A percentile compares a stretch with the other conserved stretches of the same genome.
These are phyloP conservation scores for Cyberlindnera euphorbiiphila DNA, from an alignment of 805 yeast genomes.

Conservation along the genomic window DNA sequence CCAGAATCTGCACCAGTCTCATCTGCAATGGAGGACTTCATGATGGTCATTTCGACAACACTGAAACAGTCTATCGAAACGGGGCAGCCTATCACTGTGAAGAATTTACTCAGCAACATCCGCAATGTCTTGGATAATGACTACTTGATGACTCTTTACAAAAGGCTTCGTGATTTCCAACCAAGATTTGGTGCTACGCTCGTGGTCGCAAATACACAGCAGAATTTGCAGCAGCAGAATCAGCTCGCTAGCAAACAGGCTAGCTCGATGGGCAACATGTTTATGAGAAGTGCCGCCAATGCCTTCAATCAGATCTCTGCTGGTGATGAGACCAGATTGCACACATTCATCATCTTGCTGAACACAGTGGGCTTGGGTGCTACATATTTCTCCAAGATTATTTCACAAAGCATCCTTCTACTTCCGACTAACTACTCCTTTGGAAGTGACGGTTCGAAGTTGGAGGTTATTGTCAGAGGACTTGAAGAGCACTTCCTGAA, in stretches of 20 bases:
- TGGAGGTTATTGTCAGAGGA: conserved; percentile 27
- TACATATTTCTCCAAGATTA: conserved; percentile 45
- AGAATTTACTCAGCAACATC: conserved; percentile 50
- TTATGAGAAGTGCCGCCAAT: conserved; percentile 41
- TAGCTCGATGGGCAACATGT: conserved; percentile 31
- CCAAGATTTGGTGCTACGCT: conserved; percentile 37
- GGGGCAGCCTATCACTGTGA: conserved; percentile 57
- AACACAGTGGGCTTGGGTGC: conserved; percentile 69
- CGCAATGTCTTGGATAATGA: conserved; percentile 60
- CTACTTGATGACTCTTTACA: conserved; percentile 51
- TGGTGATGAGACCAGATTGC: conserved; percentile 46
- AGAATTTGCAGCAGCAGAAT: too few relatives aligned
- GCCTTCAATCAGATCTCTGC: conserved; percentile 37
- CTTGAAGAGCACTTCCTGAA: conserved; percentile 25
- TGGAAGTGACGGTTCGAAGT: conserved; percentile 30
- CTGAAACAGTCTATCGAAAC: conserved; percentile 65
- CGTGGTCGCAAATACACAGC: conserved; percentile 17
- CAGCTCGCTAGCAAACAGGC: too few relatives aligned
- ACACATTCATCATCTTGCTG: conserved; percentile 60
- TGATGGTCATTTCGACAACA: conserved; percentile 66
- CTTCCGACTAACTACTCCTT: conserved; percentile 36
- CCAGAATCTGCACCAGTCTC: conserved; percentile 68
- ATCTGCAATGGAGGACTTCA: conserved; percentile 82
- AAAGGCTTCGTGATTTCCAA: conserved; percentile 41
- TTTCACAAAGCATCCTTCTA: conserved; percentile 30